Conservation (phyloP, 2,329 filamentous ascomycete genomes). For the Arthroderma sp. region DNA sequence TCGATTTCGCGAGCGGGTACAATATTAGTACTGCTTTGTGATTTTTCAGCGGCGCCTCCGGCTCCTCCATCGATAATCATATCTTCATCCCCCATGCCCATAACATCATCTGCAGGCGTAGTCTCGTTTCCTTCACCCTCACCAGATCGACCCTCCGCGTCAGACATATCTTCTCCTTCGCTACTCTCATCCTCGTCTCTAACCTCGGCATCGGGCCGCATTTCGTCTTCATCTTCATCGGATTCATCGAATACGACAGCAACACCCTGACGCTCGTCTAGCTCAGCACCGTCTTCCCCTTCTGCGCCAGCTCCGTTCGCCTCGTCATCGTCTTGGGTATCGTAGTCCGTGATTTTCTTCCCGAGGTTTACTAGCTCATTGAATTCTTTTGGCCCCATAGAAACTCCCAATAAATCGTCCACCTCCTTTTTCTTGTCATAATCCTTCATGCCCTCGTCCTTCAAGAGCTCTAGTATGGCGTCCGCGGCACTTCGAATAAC, state of each 20-base stretch:
- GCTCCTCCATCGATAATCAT: conserved; percentile 68
- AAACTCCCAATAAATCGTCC: conserved; percentile 78
- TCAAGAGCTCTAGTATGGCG: conserved; percentile 77
- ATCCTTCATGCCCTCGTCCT: conserved; percentile 92
- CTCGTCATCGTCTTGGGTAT: conserved; percentile 90
- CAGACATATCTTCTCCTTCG: conserved; percentile 61
- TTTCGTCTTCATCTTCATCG: conserved; percentile 72
- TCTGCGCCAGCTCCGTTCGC: conserved; percentile 58
- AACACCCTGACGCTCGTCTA: conserved; percentile 91
- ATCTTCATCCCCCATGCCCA: conserved; percentile 45
- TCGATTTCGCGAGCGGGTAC: conserved; percentile 84
- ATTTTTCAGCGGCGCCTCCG: conserved; percentile 30
- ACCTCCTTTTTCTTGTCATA: conserved; percentile 97
- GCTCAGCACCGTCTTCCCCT: conserved; percentile 56
- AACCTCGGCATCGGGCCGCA: conserved; percentile 68
- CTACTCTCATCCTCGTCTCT: conserved; percentile 68
- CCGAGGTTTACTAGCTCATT: conserved; percentile 92
- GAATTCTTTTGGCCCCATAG: conserved; percentile 78
- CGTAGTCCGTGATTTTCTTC: conserved; percentile 98
- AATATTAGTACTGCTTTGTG: conserved; percentile 41
- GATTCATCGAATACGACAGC: conserved; percentile 94
- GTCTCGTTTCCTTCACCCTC: conserved; percentile 33
- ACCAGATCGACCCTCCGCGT: conserved; percentile 48
- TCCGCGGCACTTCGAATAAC: conserved; percentile 90
- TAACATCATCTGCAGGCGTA: conserved; percentile 34